These are phyloP conservation scores for Fusarium circinatum DNA, from an alignment of 2,329 filamentous ascomycete species.

Conservation along the genomic window DNA sequence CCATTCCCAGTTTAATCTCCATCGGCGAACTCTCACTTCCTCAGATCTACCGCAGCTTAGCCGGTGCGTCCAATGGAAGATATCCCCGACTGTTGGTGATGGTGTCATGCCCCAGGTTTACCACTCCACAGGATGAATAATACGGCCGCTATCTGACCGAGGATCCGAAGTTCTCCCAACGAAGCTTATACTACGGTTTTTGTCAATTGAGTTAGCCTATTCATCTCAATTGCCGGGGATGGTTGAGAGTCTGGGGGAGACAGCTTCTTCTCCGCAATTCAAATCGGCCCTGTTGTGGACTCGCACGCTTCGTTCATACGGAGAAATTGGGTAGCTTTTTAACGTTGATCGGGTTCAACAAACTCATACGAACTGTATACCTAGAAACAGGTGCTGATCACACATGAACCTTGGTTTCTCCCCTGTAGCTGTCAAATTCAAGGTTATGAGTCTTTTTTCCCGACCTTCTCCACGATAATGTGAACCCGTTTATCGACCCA, in stretches of 20 bases:
- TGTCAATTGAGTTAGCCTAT: not conserved
- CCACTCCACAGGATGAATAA: constrained; percentile 25
- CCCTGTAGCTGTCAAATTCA: not conserved
- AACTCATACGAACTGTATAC: not conserved
- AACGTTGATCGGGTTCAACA: not conserved
- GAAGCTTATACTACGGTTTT: not conserved
- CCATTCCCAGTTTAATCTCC: constrained; percentile 26
- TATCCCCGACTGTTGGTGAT: not conserved
- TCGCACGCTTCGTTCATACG: not conserved
- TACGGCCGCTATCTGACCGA: constrained; percentile 41
- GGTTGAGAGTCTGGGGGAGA: constrained; percentile 17
- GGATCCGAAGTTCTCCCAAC: constrained; percentile 29
- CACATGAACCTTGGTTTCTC: not conserved
- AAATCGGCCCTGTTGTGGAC: constrained; percentile 30
- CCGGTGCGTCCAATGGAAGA: constrained; percentile 5
- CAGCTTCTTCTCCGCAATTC: constrained; percentile 25
- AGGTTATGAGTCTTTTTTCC: not conserved
- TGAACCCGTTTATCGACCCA: constrained; percentile 19
- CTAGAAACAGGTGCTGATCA: constrained; percentile 7
- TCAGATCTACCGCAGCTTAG: constrained; percentile 16
- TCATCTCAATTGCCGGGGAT: constrained; percentile 1
- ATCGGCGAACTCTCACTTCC: constrained; percentile 10
- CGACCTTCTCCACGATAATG: not conserved
- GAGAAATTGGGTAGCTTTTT: constrained; percentile 2
- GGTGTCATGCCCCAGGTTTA: constrained; percentile 16